These are phyloP conservation scores for Exophiala oligosperma DNA, from an alignment of 2,329 filamentous ascomycete genomes.

Conservation along the genomic window DNA sequence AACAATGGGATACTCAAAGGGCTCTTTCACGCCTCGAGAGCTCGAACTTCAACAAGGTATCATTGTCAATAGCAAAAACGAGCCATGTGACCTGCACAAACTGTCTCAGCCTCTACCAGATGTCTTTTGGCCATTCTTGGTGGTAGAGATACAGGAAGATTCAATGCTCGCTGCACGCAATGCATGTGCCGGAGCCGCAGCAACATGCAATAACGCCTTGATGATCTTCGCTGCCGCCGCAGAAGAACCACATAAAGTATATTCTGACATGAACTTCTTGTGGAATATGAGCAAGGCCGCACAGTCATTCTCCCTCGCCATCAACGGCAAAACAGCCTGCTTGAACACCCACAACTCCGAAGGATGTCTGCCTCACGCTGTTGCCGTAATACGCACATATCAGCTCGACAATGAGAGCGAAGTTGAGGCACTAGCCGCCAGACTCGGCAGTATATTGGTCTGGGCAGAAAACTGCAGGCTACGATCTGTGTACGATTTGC, in stretches of 20 bases:
- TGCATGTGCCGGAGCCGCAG: slow-evolving; percentile 20
- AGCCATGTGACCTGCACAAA: slow-evolving; percentile 26
- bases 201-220: slow-evolving; percentile 29
- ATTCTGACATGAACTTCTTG: slow-evolving; percentile 16
- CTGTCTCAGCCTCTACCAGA: slow-evolving; percentile 25
- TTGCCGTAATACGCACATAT: slow-evolving; percentile 22
- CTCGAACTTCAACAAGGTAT: slow-evolving; percentile 29
- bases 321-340: slow-evolving; percentile 25
- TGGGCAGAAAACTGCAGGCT: slow-evolving; percentile 27
- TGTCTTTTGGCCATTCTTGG: slow-evolving; percentile 30
- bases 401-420: slow-evolving; percentile 24
- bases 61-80: slow-evolving; percentile 21
- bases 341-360: slow-evolving; percentile 26
- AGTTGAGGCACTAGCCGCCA: slow-evolving; percentile 20
- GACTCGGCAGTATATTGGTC: slow-evolving; percentile 23
- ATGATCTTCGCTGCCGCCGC: slow-evolving; percentile 25
- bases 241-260: slow-evolving; percentile 5
- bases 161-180: slow-evolving; percentile 25
- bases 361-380: slow-evolving; percentile 21
- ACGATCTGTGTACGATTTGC: slow-evolving; percentile 19
- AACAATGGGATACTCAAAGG: slow-evolving; percentile 21
- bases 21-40: slow-evolving; percentile 20
- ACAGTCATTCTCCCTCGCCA: slow-evolving; percentile 27
- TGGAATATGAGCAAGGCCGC: slow-evolving; percentile 21
- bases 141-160: slow-evolving; percentile 22